phyloP scores from a whole-genome alignment of 2,329 filamentous ascomycete species.

The Phyllachora maydis region DNA sequence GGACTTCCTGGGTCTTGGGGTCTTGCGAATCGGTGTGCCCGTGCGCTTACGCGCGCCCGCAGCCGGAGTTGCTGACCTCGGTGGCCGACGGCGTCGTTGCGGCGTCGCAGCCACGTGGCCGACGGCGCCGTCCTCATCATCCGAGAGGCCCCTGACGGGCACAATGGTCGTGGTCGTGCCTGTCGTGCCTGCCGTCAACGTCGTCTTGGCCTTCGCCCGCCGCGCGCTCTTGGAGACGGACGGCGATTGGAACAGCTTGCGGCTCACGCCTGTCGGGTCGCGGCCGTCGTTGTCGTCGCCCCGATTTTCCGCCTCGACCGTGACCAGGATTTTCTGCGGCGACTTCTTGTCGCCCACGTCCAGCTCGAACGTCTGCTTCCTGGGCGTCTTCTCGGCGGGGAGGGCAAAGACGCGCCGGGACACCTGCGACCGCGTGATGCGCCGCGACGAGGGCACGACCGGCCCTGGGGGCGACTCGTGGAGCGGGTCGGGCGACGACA shows the following conservation, averaged over 20 bases:
- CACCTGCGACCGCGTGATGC: slow-evolving; percentile 21
- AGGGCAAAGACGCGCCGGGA: slow-evolving; percentile 15
- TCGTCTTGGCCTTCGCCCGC: too few relatives aligned
- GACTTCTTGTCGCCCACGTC: slow-evolving; percentile 27
- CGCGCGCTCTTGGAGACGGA: too few relatives aligned
- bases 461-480: slow-evolving; percentile 16
- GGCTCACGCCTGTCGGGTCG: slow-evolving; percentile 10
- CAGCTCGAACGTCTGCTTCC: slow-evolving; percentile 35
- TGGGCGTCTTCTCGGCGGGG: slow-evolving; percentile 18
- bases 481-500: slow-evolving; percentile 30
- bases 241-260: slow-evolving; percentile 11
- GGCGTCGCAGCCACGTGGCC: slow-evolving; percentile 14
- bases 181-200: too few relatives aligned
- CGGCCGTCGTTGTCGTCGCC: slow-evolving; percentile 11
- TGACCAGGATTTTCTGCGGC: slow-evolving; percentile 31
- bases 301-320: slow-evolving; percentile 34
- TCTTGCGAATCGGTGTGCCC: slow-evolving; percentile 19
- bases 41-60: slow-evolving; percentile 20
- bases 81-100: slow-evolving; percentile 21
- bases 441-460: slow-evolving; percentile 16
- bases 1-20: slow-evolving; percentile 12
- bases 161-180: slow-evolving; percentile 30
- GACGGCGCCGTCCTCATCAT: slow-evolving; percentile 16
- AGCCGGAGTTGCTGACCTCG: slow-evolving; percentile 30
- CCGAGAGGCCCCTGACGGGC: slow-evolving; percentile 22